Conservation (phyloP, 2,329 filamentous ascomycete genomes). For the Graphilbum fragrans region DNA sequence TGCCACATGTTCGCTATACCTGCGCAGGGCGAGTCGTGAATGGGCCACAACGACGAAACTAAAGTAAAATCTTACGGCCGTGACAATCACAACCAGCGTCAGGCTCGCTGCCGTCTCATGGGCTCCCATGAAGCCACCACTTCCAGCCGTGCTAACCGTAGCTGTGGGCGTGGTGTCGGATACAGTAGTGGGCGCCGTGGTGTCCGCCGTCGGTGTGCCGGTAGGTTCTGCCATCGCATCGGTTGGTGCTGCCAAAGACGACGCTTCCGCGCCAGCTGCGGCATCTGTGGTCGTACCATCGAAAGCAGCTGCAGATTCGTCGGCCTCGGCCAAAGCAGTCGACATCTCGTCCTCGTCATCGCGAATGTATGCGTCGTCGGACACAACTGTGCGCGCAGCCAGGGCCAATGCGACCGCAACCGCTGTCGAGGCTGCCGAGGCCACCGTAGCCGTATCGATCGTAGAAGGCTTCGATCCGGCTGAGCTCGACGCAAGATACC, state of each 20-base stretch:
- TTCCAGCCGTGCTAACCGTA: constrained; percentile 6
- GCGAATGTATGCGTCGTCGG: neutral
- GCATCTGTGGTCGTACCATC: too few species aligned
- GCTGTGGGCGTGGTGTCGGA: constrained; percentile 1
- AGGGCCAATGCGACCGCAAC: neutral
- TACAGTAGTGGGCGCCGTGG: neutral
- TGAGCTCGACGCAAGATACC: constrained; percentile 49
- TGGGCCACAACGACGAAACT: constrained; percentile 73
- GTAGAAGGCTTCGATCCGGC: neutral
- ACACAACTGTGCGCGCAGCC: neutral
- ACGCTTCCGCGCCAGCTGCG: neutral
- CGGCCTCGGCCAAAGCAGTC: neutral
- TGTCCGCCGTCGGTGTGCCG: neutral
- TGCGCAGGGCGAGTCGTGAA: constrained; percentile 63
- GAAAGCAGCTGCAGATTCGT: too few species aligned
- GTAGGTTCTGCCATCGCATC: neutral
- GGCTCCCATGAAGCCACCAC: constrained; percentile 15
- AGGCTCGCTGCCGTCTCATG: constrained; percentile 65
- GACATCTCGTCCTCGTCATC: neutral
- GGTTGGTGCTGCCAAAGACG: neutral
- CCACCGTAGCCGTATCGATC: neutral
- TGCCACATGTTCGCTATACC: constrained; percentile 39
- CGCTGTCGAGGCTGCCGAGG: neutral
- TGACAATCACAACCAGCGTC: constrained; percentile 60
- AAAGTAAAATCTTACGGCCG: constrained; percentile 70